A percentile compares a stretch with the other conserved stretches of the same genome.
phyloP scores from a whole-genome alignment of 1,284 basidiomycete species.

The Ceratobasidium sp. region DNA sequence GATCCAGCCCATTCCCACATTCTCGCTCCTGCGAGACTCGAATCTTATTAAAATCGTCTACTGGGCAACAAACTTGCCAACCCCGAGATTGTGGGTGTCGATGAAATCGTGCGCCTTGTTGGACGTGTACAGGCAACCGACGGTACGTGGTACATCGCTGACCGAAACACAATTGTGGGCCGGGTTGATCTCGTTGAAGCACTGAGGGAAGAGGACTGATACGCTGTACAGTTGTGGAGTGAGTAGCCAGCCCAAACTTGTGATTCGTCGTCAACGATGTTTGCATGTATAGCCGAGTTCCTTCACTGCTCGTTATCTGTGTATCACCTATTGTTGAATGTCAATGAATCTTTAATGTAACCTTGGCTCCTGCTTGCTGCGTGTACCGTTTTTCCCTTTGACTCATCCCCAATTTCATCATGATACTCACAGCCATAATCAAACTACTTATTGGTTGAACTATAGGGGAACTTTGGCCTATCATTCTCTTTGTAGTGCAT shows the following conservation, averaged over 20 bases:
- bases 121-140: slow-evolving; percentile 49
- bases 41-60: slow-evolving; percentile 30
- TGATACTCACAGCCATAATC: no score
- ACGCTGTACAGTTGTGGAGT: background rate
- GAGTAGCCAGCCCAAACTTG: background rate
- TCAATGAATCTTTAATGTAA: no score
- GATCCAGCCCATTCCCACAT: slow-evolving; percentile 48
- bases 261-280: no score
- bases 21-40: slow-evolving; percentile 7
- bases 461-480: no score
- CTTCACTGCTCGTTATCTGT: no score
- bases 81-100: slow-evolving; percentile 51
- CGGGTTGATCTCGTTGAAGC: slow-evolving; percentile 3
- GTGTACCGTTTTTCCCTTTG: no score
- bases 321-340: no score
- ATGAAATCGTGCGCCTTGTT: slow-evolving; percentile 50
- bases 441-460: no score
- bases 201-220: background rate
- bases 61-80: slow-evolving; percentile 27
- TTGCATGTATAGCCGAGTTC: no score
- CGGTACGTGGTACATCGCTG: slow-evolving; percentile 52
- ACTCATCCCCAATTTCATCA: no score
- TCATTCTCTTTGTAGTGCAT: no score
- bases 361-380: no score
- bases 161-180: slow-evolving; percentile 50